phyloP scores from a whole-genome alignment of 73 alveolate species.

The Urostyla sp. region DNA sequence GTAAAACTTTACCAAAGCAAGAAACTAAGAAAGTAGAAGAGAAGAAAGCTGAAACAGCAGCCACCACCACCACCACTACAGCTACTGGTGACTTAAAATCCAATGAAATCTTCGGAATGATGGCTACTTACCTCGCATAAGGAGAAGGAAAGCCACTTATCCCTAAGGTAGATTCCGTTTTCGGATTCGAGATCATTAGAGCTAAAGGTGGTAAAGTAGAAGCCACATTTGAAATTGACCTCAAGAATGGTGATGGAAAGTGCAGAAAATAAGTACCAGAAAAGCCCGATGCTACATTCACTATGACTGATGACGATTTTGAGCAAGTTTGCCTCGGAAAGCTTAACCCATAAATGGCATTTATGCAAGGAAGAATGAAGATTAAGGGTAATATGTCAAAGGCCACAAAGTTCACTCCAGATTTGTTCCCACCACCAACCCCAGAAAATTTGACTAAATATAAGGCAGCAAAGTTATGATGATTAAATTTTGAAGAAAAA shows the following conservation, averaged over 20 bases:
- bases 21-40: background rate
- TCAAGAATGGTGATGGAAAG: slow-evolving; percentile 76
- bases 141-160: slow-evolving; percentile 79
- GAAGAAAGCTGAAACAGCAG: background rate
- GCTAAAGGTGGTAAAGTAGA: slow-evolving; percentile 77
- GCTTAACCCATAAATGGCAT: slow-evolving; percentile 87
- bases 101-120: slow-evolving; percentile 69
- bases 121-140: slow-evolving; percentile 56
- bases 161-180: slow-evolving; percentile 72
- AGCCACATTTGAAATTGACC: slow-evolving; percentile 76
- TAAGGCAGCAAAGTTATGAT: slow-evolving; percentile 73
- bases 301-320: slow-evolving; percentile 87
- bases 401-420: slow-evolving; percentile 88
- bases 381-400: slow-evolving; percentile 88
- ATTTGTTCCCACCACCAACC: slow-evolving; percentile 85
- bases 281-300: slow-evolving; percentile 83
- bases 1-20: background rate
- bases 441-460: slow-evolving; percentile 78
- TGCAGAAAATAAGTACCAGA: slow-evolving; percentile 64
- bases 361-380: slow-evolving; percentile 90
- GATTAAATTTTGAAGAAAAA: background rate
- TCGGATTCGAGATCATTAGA: slow-evolving; percentile 71
- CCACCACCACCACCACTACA: slow-evolving; percentile 2
- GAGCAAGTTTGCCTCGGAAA: slow-evolving; percentile 82
- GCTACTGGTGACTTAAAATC: slow-evolving; percentile 29